phyloP scores from a whole-genome alignment of 2,329 filamentous ascomycete species.

The Aspergillus novoparasiticus region DNA sequence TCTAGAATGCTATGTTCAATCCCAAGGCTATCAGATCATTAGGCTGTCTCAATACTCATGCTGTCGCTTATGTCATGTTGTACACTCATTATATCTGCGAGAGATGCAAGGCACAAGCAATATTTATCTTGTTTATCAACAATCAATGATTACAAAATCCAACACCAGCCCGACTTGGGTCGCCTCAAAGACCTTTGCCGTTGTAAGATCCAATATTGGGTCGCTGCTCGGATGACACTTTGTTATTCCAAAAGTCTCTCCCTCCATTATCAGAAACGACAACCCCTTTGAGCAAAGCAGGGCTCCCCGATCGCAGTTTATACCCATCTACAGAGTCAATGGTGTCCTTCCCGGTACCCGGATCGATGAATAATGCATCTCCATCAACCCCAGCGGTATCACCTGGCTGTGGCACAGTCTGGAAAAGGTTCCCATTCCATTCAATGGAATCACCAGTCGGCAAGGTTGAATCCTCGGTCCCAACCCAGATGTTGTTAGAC shows the following conservation, averaged over 20 bases:
- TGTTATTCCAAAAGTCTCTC: neutral
- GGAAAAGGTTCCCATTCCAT: neutral
- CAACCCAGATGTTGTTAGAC: neutral
- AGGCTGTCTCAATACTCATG: no score
- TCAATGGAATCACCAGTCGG: neutral
- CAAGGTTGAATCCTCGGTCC: neutral
- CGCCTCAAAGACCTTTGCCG: neutral
- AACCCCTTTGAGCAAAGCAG: neutral
- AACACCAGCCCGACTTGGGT: no score
- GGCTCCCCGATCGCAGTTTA: neutral
- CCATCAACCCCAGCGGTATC: neutral
- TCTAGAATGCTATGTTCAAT: no score
- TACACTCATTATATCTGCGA: no score
- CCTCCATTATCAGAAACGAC: neutral
- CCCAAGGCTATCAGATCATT: no score
- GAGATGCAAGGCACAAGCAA: no score
- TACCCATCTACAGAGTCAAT: neutral
- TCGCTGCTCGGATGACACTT: neutral
- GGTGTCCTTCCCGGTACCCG: neutral
- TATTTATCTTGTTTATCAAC: neutral
- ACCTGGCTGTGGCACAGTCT: neutral
- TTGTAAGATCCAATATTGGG: neutral
- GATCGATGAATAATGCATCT: neutral
- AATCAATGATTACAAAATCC: no score
- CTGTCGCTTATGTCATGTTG: no score